Evolutionary conservation across 2,329 filamentous ascomycete genomes (phyloP), one percentile per base, ranked within the genome.

Genomic region (Colletotrichum gloeosporioides): DNA sequence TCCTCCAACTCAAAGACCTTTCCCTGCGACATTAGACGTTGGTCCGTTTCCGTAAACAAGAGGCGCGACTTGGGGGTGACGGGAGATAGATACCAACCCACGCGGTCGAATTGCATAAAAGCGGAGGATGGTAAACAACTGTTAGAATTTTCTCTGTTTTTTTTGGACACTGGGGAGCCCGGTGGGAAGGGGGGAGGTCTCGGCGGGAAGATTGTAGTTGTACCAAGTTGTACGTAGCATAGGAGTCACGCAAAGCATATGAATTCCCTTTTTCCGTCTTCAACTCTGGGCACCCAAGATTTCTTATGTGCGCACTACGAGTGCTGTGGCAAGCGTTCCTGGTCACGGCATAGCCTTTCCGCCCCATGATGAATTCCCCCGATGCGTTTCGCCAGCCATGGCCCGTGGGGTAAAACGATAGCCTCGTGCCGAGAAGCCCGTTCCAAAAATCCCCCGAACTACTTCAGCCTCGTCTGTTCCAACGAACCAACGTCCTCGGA

Each of bases 201-300:
- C 64, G 73, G 55, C 71, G 72, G 74, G 44, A 67, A 76, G 72
- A 77, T 76, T 78, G 77, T 76, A 77, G 77, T 76, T 73, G 76
- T 77, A 73, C 72, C 75, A 53, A 77, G 75, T 77, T 77, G 75
- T 77, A 78, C 75, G 75, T 77, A 75, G 71, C 77, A 77, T 76
- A 77, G 77, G 77, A 78, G 77, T 77, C 77, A 76, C 69, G 71
- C 69, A 77, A 71, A 77, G 77, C 77, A 78, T 77, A 77, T 77
- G 77, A 78, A 34, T 78, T 75, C 57, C 64, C 77, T 71, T 75
- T 72, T 73, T 69, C 66, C 66, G 53, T 29, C 66, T 64, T 64
- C 15, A 67, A 59, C 8, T 36, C 10, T 57, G 39, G 39, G 32
- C 13, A 15, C 16, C 44, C 29, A 61, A n/a, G 22, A 49, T 73